Percentiles rank a stretch among this genome's conserved stretches.
These are phyloP conservation scores for Penicillium desertorum DNA, from an alignment of 495 filamentous ascomycete species.

Conservation along the genomic window DNA sequence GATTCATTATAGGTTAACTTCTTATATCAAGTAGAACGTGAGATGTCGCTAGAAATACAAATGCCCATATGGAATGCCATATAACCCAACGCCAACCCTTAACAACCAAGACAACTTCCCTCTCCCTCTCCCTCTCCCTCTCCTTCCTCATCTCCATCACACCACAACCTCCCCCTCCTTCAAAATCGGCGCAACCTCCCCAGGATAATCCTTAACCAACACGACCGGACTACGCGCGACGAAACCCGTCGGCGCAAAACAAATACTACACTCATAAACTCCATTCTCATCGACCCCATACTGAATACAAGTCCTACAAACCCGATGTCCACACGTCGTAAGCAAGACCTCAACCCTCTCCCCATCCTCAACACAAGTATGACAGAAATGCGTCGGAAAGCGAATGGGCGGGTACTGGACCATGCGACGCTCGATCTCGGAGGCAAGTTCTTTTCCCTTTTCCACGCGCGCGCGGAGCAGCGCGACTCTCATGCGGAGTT, in stretches of 20 bases:
- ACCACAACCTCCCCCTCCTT: neutral
- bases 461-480: conserved; percentile 30
- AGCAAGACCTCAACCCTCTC: conserved; percentile 21
- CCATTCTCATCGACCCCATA: conserved; percentile 20
- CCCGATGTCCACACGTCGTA: conserved; percentile 29
- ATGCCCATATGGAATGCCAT: neutral
- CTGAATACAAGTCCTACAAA: conserved; percentile 29
- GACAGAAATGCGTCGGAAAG: conserved; percentile 32
- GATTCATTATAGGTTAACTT: neutral
- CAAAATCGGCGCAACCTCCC: neutral
- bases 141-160: neutral
- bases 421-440: conserved; percentile 30
- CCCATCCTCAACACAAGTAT: conserved; percentile 27
- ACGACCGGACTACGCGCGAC: conserved; percentile 12
- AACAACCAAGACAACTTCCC: too few relatives aligned
- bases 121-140: too few relatives aligned
- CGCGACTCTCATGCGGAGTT: conserved; percentile 13
- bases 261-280: conserved; percentile 29
- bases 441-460: conserved; percentile 31
- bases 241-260: conserved; percentile 21
- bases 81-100: neutral
- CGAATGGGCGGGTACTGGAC: neutral
- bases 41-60: conserved; percentile 3
- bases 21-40: neutral
- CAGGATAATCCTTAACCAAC: conserved; percentile 2